Percentiles rank a stretch among this genome's conserved stretches.
phyloP scores from a whole-genome alignment of 2,329 filamentous ascomycete genomes.

The Cryphonectria nitschkei region DNA sequence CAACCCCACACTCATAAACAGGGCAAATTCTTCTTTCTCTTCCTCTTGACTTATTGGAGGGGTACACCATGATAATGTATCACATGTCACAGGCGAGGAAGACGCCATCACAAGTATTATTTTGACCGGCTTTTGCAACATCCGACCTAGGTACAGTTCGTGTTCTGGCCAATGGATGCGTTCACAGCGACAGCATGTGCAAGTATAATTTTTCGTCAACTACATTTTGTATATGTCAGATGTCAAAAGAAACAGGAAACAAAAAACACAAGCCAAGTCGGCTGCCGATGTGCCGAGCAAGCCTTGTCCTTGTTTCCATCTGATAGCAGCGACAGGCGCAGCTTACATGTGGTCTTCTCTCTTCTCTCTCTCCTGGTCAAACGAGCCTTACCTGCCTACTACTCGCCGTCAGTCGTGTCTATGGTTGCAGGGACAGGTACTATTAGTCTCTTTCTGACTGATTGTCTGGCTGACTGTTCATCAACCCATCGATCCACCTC shows the following conservation, averaged over 20 bases:
- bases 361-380: too few relatives aligned
- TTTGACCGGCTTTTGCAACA: neutral
- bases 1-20: neutral
- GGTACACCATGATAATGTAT: neutral
- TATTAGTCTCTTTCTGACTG: neutral
- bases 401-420: neutral
- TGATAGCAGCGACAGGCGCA: too few relatives aligned
- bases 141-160: neutral
- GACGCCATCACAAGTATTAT: neutral
- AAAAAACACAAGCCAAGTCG: neutral
- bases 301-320: neutral
- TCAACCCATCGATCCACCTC: too few relatives aligned
- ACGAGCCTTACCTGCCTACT: too few relatives aligned
- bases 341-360: too few relatives aligned
- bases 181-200: neutral
- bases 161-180: neutral
- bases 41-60: too few relatives aligned
- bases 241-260: neutral
- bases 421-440: too few relatives aligned
- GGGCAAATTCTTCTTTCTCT: too few relatives aligned
- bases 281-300: neutral
- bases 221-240: neutral
- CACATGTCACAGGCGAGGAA: neutral
- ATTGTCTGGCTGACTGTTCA: neutral
- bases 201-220: neutral